Conservation (phyloP, 2,329 filamentous ascomycete genomes). For the Aspergillus quadricinctus region DNA sequence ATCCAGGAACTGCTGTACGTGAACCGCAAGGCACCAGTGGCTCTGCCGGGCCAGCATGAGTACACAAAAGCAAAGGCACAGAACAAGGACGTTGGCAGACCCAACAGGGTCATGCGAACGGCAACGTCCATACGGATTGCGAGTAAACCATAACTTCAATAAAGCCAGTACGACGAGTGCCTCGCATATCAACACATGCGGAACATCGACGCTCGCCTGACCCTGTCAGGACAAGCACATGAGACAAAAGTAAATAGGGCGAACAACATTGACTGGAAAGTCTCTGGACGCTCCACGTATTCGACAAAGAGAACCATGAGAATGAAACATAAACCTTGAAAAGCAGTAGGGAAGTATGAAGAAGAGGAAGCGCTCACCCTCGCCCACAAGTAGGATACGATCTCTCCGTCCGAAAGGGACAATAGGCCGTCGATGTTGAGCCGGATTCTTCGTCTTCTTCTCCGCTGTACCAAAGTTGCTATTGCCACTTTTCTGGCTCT, state of each 20-base stretch:
- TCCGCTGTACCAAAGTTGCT: conserved; percentile 4
- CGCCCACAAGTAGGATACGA: conserved; percentile 42
- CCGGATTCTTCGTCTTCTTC: conserved; percentile 10
- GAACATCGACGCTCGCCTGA: not conserved
- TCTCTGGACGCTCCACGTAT: not conserved
- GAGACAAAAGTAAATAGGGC: not conserved
- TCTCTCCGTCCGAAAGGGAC: conserved; percentile 40
- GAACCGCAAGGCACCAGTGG: not conserved
- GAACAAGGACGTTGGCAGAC: too few relatives aligned
- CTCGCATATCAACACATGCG: not conserved
- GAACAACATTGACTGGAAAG: not conserved
- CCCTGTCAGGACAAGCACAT: not conserved
- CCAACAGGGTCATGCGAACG: too few relatives aligned
- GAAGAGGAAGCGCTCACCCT: conserved; percentile 32
- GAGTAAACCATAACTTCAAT: not conserved
- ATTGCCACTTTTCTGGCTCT: conserved; percentile 2
- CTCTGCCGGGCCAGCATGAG: too few relatives aligned
- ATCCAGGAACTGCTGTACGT: not conserved
- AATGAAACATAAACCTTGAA: not conserved
- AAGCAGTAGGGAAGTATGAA: conserved; percentile 9
- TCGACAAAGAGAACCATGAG: conserved; percentile 6
- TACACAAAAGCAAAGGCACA: too few relatives aligned
- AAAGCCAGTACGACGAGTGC: not conserved
- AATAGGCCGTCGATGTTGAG: conserved; percentile 26
- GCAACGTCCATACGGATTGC: not conserved